These are phyloP conservation scores for Asterophora parasitica DNA, from an alignment of 768 basidiomycete species.

Conservation along the genomic window DNA sequence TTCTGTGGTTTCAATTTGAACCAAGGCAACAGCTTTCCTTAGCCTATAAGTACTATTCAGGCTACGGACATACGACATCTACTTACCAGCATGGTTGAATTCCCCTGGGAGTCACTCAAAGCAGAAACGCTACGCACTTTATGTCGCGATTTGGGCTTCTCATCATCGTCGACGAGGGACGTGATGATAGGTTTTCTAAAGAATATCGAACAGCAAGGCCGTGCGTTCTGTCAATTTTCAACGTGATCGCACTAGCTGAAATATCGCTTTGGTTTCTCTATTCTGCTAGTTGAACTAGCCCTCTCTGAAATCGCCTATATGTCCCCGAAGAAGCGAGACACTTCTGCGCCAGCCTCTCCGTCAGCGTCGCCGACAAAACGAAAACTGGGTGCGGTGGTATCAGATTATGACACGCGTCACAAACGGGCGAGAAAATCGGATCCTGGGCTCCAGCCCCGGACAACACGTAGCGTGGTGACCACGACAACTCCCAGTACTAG, in stretches of 20 bases:
- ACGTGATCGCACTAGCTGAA: too few relatives aligned
- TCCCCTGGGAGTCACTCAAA: conserved; percentile 20
- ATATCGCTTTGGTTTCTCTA: background rate
- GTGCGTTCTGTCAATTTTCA: conserved; percentile 9
- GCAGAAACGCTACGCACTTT: conserved; percentile 17
- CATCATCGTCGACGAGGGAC: conserved; percentile 3
- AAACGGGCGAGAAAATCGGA: conserved; percentile 14
- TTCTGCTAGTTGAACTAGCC: conserved; percentile 13
- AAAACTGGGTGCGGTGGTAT: conserved; percentile 11
- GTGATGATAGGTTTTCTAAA: conserved; percentile 13
- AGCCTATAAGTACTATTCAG: too few relatives aligned
- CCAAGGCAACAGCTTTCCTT: too few relatives aligned
- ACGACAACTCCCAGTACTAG: background rate
- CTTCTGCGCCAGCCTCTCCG: background rate
- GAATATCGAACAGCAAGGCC: conserved; percentile 9
- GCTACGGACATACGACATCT: too few relatives aligned
- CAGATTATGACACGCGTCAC: conserved; percentile 19
- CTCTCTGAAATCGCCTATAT: background rate
- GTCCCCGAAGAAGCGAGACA: conserved; percentile 6
- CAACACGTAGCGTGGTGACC: background rate
- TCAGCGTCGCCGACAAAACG: conserved; percentile 7
- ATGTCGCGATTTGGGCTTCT: conserved; percentile 16
- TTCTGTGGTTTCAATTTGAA: too few relatives aligned
- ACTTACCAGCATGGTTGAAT: conserved; percentile 8
- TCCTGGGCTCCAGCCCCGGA: conserved; percentile 8